Evolutionary conservation across 106 monocot genomes (phyloP).

Genomic region (Agapanthus africanus): DNA sequence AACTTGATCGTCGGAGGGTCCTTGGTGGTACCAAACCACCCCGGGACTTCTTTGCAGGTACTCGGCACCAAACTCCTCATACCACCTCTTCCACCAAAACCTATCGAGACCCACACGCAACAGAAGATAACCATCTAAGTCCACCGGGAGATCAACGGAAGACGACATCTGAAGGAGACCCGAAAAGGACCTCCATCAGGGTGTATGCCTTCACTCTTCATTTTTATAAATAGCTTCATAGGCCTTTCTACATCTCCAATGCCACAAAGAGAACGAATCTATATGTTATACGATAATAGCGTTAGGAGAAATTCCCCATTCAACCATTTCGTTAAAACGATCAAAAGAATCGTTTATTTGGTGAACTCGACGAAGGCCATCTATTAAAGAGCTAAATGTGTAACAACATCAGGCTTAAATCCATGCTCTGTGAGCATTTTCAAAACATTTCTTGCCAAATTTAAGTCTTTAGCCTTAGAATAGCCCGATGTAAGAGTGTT

Average conservation of each 20-base stretch:
- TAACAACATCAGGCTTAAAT: constrained; percentile 72
- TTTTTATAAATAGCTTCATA: constrained; percentile 52
- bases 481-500: constrained; percentile 73
- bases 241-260: constrained; percentile 47
- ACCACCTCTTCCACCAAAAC: too few relatives aligned
- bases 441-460: constrained; percentile 46
- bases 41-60: too few relatives aligned
- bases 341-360: constrained; percentile 81
- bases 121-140: too few relatives aligned
- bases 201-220: constrained; percentile 52
- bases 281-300: constrained; percentile 67
- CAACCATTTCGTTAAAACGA: constrained; percentile 69
- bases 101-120: too few relatives aligned
- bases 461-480: constrained; percentile 43
- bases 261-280: constrained; percentile 56
- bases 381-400: constrained; percentile 82
- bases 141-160: too few relatives aligned
- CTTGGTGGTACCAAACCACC: too few relatives aligned
- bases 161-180: too few relatives aligned
- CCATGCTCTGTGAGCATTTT: constrained; percentile 69
- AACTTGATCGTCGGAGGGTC: too few relatives aligned
- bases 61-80: too few relatives aligned
- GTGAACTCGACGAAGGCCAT: constrained; percentile 62
- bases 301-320: constrained; percentile 78
- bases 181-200: too few relatives aligned